Conservation (phyloP, 495 filamentous ascomycete genomes). For the Podospora sp. region DNA sequence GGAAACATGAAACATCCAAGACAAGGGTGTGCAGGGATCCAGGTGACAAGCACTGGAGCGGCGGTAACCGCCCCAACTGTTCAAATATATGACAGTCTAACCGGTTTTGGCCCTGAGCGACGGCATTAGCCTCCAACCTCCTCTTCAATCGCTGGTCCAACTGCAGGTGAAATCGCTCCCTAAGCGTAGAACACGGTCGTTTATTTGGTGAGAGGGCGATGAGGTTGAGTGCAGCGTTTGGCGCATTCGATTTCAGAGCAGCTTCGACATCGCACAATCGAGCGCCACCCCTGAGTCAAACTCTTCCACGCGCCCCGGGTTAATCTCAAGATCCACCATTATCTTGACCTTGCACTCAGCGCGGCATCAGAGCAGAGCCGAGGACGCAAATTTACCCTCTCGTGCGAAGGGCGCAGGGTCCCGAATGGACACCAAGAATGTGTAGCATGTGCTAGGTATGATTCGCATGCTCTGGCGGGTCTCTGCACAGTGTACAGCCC, state of each 20-base stretch:
- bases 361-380: neutral
- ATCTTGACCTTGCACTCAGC: neutral
- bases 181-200: neutral
- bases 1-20: constrained; percentile 17
- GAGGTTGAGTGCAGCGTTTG: neutral
- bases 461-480: neutral
- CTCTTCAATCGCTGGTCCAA: neutral
- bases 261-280: neutral
- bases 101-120: neutral
- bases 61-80: neutral
- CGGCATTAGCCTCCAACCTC: neutral
- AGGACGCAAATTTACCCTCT: neutral
- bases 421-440: neutral
- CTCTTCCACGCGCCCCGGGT: neutral
- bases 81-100: neutral
- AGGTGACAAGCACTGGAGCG: neutral
- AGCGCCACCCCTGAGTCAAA: neutral
- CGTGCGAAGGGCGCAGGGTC: neutral
- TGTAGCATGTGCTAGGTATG: neutral
- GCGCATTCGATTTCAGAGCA: neutral
- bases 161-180: neutral
- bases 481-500: neutral
- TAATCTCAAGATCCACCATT: neutral
- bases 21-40: neutral
- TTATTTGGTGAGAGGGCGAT: neutral